Evolutionary conservation across 257 asterid genomes (phyloP).

Genomic region (Coffea canephora): DNA sequence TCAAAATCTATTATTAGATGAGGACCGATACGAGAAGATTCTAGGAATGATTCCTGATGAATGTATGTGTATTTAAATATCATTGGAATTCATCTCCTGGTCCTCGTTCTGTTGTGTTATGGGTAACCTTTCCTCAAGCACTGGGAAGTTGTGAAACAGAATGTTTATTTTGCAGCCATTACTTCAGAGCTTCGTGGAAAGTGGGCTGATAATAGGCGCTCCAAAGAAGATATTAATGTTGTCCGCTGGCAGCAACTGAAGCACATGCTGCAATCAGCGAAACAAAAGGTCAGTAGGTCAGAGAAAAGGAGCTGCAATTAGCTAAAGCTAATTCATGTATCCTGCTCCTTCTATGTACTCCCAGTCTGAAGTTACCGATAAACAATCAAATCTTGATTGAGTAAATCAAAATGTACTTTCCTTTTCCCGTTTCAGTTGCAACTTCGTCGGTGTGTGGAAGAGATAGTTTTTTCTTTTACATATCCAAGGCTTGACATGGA

Average conservation of each 20-base stretch:
- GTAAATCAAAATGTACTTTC: neutral
- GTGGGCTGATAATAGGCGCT: slow-evolving; percentile 70
- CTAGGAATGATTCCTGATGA: slow-evolving; percentile 88
- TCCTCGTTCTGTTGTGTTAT: slow-evolving; percentile 9
- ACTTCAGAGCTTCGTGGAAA: slow-evolving; percentile 72
- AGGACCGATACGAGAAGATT: slow-evolving; percentile 75
- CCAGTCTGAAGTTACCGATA: neutral
- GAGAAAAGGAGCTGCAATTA: neutral
- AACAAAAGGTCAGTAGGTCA: slow-evolving; percentile 58
- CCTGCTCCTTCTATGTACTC: neutral
- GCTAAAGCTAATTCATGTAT: neutral
- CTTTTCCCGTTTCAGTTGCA: slow-evolving; percentile 38
- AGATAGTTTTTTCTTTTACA: slow-evolving; percentile 77
- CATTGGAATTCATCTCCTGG: slow-evolving; percentile 6
- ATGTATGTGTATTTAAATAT: slow-evolving; percentile 43
- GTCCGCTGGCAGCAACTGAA: slow-evolving; percentile 74
- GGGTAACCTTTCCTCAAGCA: slow-evolving; percentile 1
- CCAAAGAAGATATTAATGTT: slow-evolving; percentile 67
- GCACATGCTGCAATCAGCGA: slow-evolving; percentile 59
- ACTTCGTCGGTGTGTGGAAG: slow-evolving; percentile 75
- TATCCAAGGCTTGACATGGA: slow-evolving; percentile 95
- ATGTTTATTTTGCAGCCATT: slow-evolving; percentile 51
- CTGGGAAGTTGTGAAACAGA: slow-evolving; percentile 7
- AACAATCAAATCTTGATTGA: neutral
- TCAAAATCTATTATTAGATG: slow-evolving; percentile 65